Evolutionary conservation across 345 rosid species (phyloP).

Genomic region (Brassica juncea): DNA sequence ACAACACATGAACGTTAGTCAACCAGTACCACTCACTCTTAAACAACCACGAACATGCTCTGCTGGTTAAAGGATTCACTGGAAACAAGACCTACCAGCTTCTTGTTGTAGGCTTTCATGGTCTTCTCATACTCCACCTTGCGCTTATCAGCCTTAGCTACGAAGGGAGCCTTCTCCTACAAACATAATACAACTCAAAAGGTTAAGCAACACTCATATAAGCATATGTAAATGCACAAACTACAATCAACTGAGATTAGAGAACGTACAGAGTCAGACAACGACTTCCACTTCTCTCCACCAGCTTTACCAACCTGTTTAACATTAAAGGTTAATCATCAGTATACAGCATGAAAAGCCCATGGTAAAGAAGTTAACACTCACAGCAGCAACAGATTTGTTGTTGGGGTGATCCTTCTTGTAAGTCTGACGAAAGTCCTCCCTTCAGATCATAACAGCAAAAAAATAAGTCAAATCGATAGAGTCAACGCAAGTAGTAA

Average conservation of each 20-base stretch:
- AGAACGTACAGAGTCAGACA: slow-evolving; percentile 64
- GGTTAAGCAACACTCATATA: background rate
- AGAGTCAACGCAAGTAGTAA: slow-evolving; percentile 1
- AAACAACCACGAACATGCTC: background rate
- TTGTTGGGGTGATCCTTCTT: slow-evolving; percentile 93
- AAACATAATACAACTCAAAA: background rate
- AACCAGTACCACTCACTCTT: background rate
- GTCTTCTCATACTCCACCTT: slow-evolving; percentile 90
- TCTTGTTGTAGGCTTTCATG: slow-evolving; percentile 88
- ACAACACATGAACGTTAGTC: background rate
- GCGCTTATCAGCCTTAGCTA: slow-evolving; percentile 79
- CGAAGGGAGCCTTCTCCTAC: slow-evolving; percentile 85
- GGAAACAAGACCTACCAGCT: slow-evolving; percentile 46
- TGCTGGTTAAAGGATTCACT: background rate
- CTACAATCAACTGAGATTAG: slow-evolving; percentile 5
- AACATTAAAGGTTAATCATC: background rate
- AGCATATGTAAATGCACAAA: background rate
- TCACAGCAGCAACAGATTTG: slow-evolving; percentile 93
- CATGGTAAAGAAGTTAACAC: slow-evolving; percentile 20
- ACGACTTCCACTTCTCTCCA: slow-evolving; percentile 91
- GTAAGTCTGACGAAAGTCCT: slow-evolving; percentile 80
- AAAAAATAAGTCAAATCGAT: background rate
- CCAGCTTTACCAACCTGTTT: slow-evolving; percentile 95
- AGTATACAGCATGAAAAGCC: background rate
- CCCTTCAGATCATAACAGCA: slow-evolving; percentile 51